These are phyloP conservation scores for Podaxis mareebaensis DNA, from an alignment of 768 basidiomycete genomes.

Conservation along the genomic window DNA sequence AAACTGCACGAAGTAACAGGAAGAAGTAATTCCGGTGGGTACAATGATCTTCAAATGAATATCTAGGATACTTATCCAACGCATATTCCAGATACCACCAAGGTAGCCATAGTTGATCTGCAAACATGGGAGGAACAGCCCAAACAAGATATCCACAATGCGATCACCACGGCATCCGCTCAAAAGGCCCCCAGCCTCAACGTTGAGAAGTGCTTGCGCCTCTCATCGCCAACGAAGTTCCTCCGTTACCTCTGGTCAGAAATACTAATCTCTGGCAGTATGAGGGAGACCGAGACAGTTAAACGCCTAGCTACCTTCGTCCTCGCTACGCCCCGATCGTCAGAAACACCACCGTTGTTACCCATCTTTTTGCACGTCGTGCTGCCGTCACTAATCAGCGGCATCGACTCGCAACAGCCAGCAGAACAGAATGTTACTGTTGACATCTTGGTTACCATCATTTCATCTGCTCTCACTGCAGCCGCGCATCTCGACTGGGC, in stretches of 20 bases:
- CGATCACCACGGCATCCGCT: slow-evolving; percentile 56
- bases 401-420: slow-evolving; percentile 53
- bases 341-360: slow-evolving; percentile 58
- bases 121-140: slow-evolving; percentile 54
- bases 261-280: slow-evolving; percentile 41
- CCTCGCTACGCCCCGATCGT: slow-evolving; percentile 59
- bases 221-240: slow-evolving; percentile 60
- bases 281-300: slow-evolving; percentile 52
- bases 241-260: slow-evolving; percentile 71
- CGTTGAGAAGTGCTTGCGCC: slow-evolving; percentile 63
- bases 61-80: neutral
- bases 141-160: slow-evolving; percentile 54
- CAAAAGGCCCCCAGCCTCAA: slow-evolving; percentile 68
- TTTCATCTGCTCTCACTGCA: slow-evolving; percentile 65
- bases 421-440: slow-evolving; percentile 55
- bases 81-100: neutral
- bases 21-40: slow-evolving; percentile 4
- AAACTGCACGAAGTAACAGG: slow-evolving; percentile 11
- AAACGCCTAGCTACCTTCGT: slow-evolving; percentile 69
- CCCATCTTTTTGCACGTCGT: slow-evolving; percentile 72
- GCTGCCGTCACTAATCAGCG: slow-evolving; percentile 59
- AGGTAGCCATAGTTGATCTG: slow-evolving; percentile 14
- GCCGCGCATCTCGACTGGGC: slow-evolving; percentile 75
- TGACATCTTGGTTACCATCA: slow-evolving; percentile 65
- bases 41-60: neutral